Evolutionary conservation across 345 rosid species (phyloP), one percentile per base, ranked within the genome.

Genomic region (Psidium guajava): DNA sequence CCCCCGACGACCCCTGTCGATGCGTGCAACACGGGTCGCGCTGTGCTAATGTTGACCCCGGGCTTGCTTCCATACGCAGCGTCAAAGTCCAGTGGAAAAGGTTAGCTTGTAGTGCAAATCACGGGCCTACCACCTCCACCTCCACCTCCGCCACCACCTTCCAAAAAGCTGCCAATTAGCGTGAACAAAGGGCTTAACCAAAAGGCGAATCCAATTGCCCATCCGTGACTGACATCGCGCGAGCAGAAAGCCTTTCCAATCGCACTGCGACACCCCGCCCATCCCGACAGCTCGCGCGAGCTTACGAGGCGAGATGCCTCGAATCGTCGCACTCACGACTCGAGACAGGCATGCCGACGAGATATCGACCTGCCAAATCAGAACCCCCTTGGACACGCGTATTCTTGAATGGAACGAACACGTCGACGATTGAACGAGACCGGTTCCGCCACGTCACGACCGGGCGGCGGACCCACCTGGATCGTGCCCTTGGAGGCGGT

Each of bases 301-400:
- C 77, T 69, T 69, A 8, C 20, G 3, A 2, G 40, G 77, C 13
- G 9, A 36, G 40, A 36, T 2, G 11, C 3, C 47, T 1, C 0
- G 0, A 69, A 20, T 0, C 0, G 5, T 36, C 24, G 1, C 9
- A 3, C 0, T 20, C 2, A 4, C 6, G 2, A 10, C 4, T 36
- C 47, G 2, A 0, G 25, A 8, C 24, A 36, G 36, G 36, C 36
- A 9, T 20, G 47, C 25, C 5, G 7, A 69, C 77, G 0, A 0
- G 47, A 5, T 2, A 20, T 69, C 47, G 4, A 54, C 21, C 5
- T 54, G 20, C 1, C 57, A 21, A 54, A 54, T 54, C 7, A 54
- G 25, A 21, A 21, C 21, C 6, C 6, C 54, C 20, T 53, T 21
- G 6, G 9, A 21, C 57, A 21, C 24, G 11, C 11, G 0, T 50